These are phyloP conservation scores for Wilcoxina mikolae DNA, from an alignment of 495 filamentous ascomycete genomes.

Conservation along the genomic window DNA sequence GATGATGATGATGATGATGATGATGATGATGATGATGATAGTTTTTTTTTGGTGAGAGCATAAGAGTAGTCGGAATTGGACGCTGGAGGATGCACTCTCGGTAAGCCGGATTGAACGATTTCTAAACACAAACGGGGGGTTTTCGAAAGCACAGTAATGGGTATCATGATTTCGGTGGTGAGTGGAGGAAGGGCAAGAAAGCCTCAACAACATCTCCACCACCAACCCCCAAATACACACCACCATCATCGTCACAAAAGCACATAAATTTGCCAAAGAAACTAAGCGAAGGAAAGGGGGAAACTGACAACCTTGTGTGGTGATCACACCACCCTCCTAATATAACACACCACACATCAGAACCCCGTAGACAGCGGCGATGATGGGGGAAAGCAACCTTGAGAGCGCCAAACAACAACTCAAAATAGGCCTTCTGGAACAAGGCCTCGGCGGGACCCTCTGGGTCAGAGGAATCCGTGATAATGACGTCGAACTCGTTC, in stretches of 20 bases:
- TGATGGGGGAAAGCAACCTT: slow-evolving; percentile 23
- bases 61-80: background rate
- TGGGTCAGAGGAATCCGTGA: slow-evolving; percentile 94
- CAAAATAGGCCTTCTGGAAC: slow-evolving; percentile 98
- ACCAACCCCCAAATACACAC: background rate
- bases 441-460: slow-evolving; percentile 90
- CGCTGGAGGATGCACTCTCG: slow-evolving; percentile 12
- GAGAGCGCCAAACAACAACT: slow-evolving; percentile 75
- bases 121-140: too few relatives aligned
- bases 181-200: too few relatives aligned
- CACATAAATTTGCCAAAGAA: background rate
- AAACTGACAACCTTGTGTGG: slow-evolving; percentile 99
- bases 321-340: slow-evolving; percentile 88
- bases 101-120: slow-evolving; percentile 10
- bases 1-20: too few relatives aligned
- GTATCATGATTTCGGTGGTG: too few relatives aligned
- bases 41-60: slow-evolving; percentile 4
- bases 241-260: background rate
- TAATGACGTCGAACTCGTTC: slow-evolving; percentile 97
- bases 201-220: too few relatives aligned
- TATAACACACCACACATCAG: slow-evolving; percentile 6
- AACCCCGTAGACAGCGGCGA: background rate
- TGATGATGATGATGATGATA: too few relatives aligned
- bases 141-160: too few relatives aligned
- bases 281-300: slow-evolving; percentile 39